These are phyloP conservation scores for Magnolia changhungtana DNA, from an alignment of 164 flowering plant genomes.

Conservation along the genomic window DNA sequence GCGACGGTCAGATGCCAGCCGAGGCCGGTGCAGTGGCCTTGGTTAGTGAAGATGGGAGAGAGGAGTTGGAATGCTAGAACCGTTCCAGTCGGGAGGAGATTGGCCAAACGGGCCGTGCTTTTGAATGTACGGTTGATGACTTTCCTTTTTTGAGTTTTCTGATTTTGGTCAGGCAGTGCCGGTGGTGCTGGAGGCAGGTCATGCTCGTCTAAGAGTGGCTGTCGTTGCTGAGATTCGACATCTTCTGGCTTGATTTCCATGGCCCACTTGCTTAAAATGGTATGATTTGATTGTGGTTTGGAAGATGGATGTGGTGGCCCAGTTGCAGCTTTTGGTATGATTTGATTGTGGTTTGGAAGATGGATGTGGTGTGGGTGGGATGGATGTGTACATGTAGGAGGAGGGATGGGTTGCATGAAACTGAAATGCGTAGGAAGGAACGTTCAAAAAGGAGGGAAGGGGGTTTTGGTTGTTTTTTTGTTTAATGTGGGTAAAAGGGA, in stretches of 20 bases:
- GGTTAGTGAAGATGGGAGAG: conserved; percentile 37
- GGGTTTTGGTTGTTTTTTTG: background rate
- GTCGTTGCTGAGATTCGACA: conserved; percentile 1
- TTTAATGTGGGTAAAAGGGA: background rate
- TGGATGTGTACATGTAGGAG: background rate
- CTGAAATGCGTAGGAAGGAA: background rate
- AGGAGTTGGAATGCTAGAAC: conserved; percentile 39
- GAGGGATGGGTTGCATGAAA: background rate
- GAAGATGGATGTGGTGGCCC: background rate
- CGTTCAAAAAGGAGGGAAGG: background rate
- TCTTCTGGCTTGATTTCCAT: conserved; percentile 20
- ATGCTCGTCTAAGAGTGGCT: conserved; percentile 14
- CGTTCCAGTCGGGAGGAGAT: conserved; percentile 32
- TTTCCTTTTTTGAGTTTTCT: conserved; percentile 14
- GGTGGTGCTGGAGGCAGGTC: background rate
- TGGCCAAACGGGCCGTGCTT: conserved; percentile 28
- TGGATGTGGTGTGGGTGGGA: background rate
- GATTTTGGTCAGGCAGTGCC: background rate
- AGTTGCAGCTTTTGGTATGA: background rate
- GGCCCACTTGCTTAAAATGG: background rate
- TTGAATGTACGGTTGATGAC: conserved; percentile 24
- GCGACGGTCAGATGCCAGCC: conserved; percentile 26
- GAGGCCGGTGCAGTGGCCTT: conserved; percentile 35
- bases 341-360: background rate
- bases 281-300: background rate